phyloP scores from a whole-genome alignment of 192 early-diverging fungal species.

The Dimargaris verticillata region DNA sequence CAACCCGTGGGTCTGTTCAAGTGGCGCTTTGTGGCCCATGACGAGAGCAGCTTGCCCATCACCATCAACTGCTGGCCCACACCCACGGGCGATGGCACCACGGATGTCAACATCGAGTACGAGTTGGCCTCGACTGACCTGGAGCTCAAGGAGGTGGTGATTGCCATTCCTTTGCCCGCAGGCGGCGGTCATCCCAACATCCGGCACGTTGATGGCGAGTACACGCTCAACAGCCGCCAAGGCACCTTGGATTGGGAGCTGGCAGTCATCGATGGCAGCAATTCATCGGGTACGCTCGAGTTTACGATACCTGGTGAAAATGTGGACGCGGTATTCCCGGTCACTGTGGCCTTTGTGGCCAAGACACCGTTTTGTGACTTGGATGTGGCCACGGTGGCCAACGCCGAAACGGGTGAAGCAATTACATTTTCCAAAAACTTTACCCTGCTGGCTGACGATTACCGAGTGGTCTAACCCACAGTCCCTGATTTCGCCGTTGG shows the following conservation, averaged over 20 bases:
- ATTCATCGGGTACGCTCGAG: conserved; percentile 66
- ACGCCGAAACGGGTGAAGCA: conserved; percentile 30
- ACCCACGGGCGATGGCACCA: conserved; percentile 64
- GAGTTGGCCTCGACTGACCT: conserved; percentile 63
- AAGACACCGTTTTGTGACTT: conserved; percentile 59
- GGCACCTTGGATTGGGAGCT: conserved; percentile 71
- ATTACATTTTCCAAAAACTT: conserved; percentile 60
- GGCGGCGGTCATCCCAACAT: conserved; percentile 46
- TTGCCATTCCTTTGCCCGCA: conserved; percentile 77
- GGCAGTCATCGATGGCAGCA: conserved; percentile 51
- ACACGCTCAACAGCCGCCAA: conserved; percentile 53
- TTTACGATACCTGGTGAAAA: conserved; percentile 67
- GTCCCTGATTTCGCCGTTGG: too few species aligned
- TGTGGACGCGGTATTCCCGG: conserved; percentile 71
- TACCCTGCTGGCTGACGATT: conserved; percentile 58
- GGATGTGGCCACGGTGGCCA: conserved; percentile 27
- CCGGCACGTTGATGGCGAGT: conserved; percentile 66
- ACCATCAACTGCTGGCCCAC: conserved; percentile 94
- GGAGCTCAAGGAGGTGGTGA: conserved; percentile 70
- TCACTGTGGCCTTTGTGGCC: conserved; percentile 57
- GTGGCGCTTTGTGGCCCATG: conserved; percentile 71
- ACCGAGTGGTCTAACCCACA: conserved; percentile 51
- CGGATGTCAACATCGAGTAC: conserved; percentile 95
- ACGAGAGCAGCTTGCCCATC: conserved; percentile 73
- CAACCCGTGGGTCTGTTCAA: conserved; percentile 73